Evolutionary conservation across 2,329 filamentous ascomycete species (phyloP).

Genomic region (Sporothrix protearum): DNA sequence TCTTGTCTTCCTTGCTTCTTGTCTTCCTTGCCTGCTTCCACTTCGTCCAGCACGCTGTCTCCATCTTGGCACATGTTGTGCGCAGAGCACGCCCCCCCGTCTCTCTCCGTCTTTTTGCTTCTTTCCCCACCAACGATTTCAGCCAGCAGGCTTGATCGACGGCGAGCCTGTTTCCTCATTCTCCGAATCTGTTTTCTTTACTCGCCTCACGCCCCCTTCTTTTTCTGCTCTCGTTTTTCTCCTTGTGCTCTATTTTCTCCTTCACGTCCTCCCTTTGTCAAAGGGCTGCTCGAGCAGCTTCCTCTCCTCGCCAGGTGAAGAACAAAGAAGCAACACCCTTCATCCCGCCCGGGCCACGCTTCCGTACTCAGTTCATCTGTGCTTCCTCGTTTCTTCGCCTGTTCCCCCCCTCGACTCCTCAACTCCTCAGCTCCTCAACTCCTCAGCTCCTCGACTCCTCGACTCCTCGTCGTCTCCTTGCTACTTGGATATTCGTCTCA

Average conservation of each 20-base stretch:
- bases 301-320: background rate
- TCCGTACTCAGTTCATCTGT: background rate
- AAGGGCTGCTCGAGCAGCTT: constrained; percentile 16
- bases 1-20: background rate
- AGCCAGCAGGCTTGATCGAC: constrained; percentile 18
- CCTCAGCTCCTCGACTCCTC: background rate
- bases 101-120: constrained; percentile 4
- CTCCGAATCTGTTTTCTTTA: background rate
- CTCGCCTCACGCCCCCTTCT: constrained; percentile 7
- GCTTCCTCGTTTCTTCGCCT: background rate
- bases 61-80: constrained; percentile 5
- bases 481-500: constrained; percentile 17
- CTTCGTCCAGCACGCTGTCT: background rate
- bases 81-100: background rate
- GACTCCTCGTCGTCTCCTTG: background rate
- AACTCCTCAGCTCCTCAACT: too few relatives aligned
- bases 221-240: background rate
- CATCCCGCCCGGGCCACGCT: background rate
- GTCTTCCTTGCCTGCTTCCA: background rate
- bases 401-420: background rate
- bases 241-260: background rate
- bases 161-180: constrained; percentile 11
- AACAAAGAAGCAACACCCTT: background rate
- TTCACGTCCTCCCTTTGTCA: background rate
- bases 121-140: constrained; percentile 10